These are phyloP conservation scores for Pseudoturritis turrita DNA, from an alignment of 345 rosid species.

Conservation along the genomic window DNA sequence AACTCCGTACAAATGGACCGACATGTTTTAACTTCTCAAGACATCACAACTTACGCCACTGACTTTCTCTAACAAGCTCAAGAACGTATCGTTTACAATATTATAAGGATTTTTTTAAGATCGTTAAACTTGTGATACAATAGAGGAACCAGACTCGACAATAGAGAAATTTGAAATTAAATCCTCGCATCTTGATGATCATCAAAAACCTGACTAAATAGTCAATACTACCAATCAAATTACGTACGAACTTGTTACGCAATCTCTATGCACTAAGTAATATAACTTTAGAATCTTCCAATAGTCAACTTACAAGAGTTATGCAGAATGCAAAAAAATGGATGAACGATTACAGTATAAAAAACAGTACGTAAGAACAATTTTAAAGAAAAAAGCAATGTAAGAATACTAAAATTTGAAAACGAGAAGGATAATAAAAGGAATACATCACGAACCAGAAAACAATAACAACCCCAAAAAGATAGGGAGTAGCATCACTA, in stretches of 20 bases:
- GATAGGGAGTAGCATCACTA: no score
- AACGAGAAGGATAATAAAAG: no score
- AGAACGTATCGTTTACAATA: neutral
- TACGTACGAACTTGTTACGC: no score
- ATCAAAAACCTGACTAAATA: neutral
- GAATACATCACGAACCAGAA: no score
- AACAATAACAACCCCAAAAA: no score
- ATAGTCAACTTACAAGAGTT: neutral
- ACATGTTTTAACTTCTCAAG: slow-evolving; percentile 6
- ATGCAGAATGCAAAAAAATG: no score
- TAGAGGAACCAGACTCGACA: neutral
- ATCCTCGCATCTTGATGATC: neutral
- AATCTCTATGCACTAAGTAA: no score
- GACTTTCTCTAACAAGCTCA: neutral
- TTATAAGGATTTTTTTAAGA: neutral
- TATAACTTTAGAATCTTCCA: neutral
- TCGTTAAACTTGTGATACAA: neutral
- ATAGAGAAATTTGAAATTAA: neutral
- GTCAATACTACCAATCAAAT: no score
- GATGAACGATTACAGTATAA: no score
- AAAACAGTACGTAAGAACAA: no score
- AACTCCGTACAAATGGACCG: neutral
- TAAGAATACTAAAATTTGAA: no score
- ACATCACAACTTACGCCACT: neutral
- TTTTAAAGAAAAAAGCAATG: no score